These are phyloP conservation scores for Salix koriyanagi DNA, from an alignment of 345 rosid genomes.

Conservation along the genomic window DNA sequence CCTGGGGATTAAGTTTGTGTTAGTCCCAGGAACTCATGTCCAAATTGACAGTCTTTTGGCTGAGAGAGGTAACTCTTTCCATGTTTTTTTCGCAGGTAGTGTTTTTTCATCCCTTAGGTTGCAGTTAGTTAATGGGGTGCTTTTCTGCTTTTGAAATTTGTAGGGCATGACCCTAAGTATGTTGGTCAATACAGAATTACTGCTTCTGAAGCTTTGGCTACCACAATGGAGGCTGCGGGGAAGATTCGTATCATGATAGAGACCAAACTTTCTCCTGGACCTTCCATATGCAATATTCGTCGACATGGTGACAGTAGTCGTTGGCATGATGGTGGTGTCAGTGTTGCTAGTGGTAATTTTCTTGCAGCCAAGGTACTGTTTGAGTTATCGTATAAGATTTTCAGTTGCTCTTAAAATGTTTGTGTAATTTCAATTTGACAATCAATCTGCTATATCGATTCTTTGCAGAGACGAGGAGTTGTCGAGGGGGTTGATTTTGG, in stretches of 20 bases:
- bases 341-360: slow-evolving; percentile 94
- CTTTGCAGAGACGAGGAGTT: slow-evolving; percentile 83
- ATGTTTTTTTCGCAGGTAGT: neutral
- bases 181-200: slow-evolving; percentile 80
- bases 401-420: neutral
- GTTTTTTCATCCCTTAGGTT: neutral
- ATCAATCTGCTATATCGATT: slow-evolving; percentile 3
- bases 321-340: slow-evolving; percentile 83
- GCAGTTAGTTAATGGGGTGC: slow-evolving; percentile 6
- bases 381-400: neutral
- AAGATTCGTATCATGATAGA: slow-evolving; percentile 84
- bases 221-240: slow-evolving; percentile 97
- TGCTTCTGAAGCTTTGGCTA: slow-evolving; percentile 70
- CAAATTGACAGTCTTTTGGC: slow-evolving; percentile 84
- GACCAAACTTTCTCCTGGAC: slow-evolving; percentile 96
- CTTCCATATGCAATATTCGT: slow-evolving; percentile 72
- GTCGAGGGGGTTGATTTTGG: slow-evolving; percentile 91
- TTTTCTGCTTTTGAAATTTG: slow-evolving; percentile 2
- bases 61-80: slow-evolving; percentile 55
- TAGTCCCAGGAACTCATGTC: slow-evolving; percentile 81
- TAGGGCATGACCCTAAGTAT: slow-evolving; percentile 69
- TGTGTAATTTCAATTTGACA: too few species aligned
- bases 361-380: slow-evolving; percentile 82
- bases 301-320: slow-evolving; percentile 92
- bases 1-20: slow-evolving; percentile 72